Evolutionary conservation across 768 basidiomycete species (phyloP).

Genomic region (Rhodotorula sphaerocarpa): DNA sequence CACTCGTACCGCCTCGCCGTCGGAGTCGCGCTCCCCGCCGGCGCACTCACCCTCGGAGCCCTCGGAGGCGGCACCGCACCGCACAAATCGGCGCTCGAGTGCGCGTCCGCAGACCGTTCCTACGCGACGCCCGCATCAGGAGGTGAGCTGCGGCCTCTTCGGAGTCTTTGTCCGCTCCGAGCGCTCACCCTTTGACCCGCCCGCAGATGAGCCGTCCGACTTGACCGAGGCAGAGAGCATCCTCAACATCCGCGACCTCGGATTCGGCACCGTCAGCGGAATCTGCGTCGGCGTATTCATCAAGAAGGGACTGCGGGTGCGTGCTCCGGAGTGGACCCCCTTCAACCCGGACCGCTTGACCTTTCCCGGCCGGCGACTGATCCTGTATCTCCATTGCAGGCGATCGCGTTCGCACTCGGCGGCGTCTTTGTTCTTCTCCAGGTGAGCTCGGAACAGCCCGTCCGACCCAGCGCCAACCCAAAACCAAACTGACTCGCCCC

Average conservation of each 20-base stretch:
- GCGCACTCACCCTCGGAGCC: conserved; percentile 10
- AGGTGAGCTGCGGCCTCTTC: no score
- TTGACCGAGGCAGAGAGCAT: conserved; percentile 40
- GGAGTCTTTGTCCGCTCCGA: no score
- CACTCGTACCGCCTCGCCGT: conserved; percentile 30
- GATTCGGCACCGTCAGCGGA: conserved; percentile 81
- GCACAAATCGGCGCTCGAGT: conserved; percentile 10
- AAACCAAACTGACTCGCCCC: not conserved
- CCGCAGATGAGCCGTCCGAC: no score
- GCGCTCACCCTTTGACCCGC: no score
- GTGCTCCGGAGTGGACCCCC: not conserved
- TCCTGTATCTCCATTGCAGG: conserved; percentile 44
- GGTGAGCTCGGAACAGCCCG: conserved; percentile 49
- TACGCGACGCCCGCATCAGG: conserved; percentile 1
- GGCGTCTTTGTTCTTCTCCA: conserved; percentile 84
- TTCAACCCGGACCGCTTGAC: no score
- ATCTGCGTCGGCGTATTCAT: conserved; percentile 85
- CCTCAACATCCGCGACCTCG: conserved; percentile 69
- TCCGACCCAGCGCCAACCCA: no score
- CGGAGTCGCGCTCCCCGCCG: conserved; percentile 15
- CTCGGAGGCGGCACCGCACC: not conserved
- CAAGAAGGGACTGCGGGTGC: conserved; percentile 67
- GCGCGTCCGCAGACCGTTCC: conserved; percentile 16
- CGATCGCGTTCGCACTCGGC: conserved; percentile 75
- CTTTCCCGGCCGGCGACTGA: not conserved